Percentiles rank a stretch among this genome's conserved stretches.
Conservation (phyloP, 768 basidiomycete genomes). For the Psilocybe cyanescens region DNA sequence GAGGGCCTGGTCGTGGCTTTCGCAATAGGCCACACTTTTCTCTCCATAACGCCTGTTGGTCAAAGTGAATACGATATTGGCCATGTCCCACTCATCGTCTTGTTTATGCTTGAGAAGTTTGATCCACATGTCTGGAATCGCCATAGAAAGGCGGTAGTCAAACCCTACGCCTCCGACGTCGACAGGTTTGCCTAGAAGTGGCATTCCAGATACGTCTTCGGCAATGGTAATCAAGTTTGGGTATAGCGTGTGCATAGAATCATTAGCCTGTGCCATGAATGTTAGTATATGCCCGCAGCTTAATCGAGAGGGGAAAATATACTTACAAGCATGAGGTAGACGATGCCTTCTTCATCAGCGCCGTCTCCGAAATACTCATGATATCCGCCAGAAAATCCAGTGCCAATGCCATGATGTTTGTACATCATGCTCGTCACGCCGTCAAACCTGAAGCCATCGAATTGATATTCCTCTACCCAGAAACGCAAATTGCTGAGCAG, state of each 20-base stretch:
- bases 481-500: constrained; percentile 93
- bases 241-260: constrained; percentile 81
- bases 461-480: constrained; percentile 93
- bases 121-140: constrained; percentile 99
- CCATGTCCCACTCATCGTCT: constrained; percentile 90
- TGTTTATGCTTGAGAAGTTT: constrained; percentile 92
- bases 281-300: constrained; percentile 13
- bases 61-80: constrained; percentile 85
- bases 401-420: constrained; percentile 94
- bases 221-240: constrained; percentile 89
- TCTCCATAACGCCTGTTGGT: constrained; percentile 89
- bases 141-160: constrained; percentile 98
- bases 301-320: not conserved
- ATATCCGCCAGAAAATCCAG: constrained; percentile 97
- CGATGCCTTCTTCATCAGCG: constrained; percentile 88
- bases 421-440: constrained; percentile 99
- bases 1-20: constrained; percentile 97
- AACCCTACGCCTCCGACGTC: constrained; percentile 90
- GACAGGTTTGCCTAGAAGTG: constrained; percentile 83
- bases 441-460: constrained; percentile 98
- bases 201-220: constrained; percentile 99
- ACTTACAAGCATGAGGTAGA: constrained; percentile 95
- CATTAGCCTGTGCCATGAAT: constrained; percentile 73
- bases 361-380: constrained; percentile 94
- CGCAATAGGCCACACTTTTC: constrained; percentile 90